phyloP scores from a whole-genome alignment of 2,329 filamentous ascomycete genomes.

The Fusarium algeriense region DNA sequence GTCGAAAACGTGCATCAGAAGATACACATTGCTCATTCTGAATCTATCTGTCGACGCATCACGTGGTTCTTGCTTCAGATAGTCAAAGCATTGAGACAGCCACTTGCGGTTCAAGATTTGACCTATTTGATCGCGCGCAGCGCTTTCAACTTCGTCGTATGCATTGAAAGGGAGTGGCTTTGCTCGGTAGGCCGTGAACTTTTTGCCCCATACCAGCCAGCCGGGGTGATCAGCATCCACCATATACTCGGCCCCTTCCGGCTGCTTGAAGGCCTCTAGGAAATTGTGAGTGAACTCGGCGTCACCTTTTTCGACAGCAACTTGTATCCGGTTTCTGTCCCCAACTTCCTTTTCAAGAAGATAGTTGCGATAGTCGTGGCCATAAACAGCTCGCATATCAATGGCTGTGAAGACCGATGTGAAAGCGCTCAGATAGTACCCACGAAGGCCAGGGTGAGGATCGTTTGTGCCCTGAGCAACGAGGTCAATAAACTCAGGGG shows the following conservation, averaged over 20 bases:
- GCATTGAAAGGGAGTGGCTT: conserved; percentile 74
- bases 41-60: conserved; percentile 87
- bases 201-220: conserved; percentile 95
- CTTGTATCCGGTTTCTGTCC: conserved; percentile 79
- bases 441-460: conserved; percentile 86
- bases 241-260: conserved; percentile 79
- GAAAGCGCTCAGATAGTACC: conserved; percentile 84
- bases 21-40: conserved; percentile 86
- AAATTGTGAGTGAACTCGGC: conserved; percentile 83
- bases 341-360: conserved; percentile 80
- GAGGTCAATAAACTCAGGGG: conserved; percentile 83
- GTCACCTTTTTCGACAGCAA: conserved; percentile 80
- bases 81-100: conserved; percentile 89
- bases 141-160: conserved; percentile 85
- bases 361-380: conserved; percentile 89
- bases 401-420: conserved; percentile 83
- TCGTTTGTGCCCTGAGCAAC: conserved; percentile 87
- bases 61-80: conserved; percentile 94
- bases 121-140: conserved; percentile 83
- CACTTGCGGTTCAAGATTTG: conserved; percentile 83
- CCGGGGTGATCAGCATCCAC: conserved; percentile 93
- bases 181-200: conserved; percentile 82
- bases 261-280: conserved; percentile 80
- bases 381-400: conserved; percentile 86
- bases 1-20: conserved; percentile 91